Base-by-base conservation (phyloP, 257 asterid species). In the Solanum pinnatisectum region DNA sequence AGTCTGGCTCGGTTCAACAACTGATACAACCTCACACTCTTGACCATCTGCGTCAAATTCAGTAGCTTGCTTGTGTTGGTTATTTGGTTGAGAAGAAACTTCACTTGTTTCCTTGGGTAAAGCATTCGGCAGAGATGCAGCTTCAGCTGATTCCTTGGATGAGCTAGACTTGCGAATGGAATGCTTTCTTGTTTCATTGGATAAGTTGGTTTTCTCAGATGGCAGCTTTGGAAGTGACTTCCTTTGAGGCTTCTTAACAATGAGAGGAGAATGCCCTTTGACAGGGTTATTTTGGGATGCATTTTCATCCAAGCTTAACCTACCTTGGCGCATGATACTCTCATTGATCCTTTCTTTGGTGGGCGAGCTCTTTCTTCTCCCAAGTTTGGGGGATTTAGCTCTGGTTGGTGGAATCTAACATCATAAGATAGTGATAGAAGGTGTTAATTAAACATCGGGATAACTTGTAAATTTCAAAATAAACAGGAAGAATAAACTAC, bases 161-260 rank as follows among this genome's bases (percentile, higher is more conserved):
- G 88, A 73, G 86, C 87, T 72, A 84, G 88, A 91, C 73, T 92
- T 93, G 63, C 88, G 91, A 42, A 93, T 78, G 7, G 88, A 15
- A 14, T 90, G n/a, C 67, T 86, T 90, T 87, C 90, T 93, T 87
- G 91, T 93, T 88, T 92, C 97, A 78, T 52, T 67, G 87, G 96
- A 84, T 71, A 93, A 82, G 89, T 81, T 90, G 37, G 92, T 90
- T 87, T 90, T 92, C 90, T 96, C 98, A 20, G 98, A 95, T 6
- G 98, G 98, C 84, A 96, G 91, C 89, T 91, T 96, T 60, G 99
- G 97, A 77, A 96, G 98, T 83, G 99, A 96, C 91, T 93, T 95
- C 88, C 98, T 89, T 18, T 60, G 85, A 35, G 97, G 98, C 90
- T 93, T 96, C 94, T 92, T 95, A 39, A 89, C 91, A 60, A 85